Percentiles rank a stretch among this genome's conserved stretches.
phyloP scores from a whole-genome alignment of 2,329 filamentous ascomycete genomes.

The Alternaria gaisen region DNA sequence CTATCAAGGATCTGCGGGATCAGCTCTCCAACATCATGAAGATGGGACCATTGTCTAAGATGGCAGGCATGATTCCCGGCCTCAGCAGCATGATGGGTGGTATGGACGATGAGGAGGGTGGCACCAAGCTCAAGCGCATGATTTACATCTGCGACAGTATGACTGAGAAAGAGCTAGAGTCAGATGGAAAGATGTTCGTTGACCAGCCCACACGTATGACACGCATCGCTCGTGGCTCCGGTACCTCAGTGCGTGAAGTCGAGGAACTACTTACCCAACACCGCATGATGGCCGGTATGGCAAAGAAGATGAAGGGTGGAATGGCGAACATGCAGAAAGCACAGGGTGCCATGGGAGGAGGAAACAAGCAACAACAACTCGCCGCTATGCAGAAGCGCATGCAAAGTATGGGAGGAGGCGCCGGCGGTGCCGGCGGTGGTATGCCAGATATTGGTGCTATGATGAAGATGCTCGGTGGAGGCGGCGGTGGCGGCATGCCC shows the following conservation, averaged over 20 bases:
- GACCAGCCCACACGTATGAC: slow-evolving; percentile 94
- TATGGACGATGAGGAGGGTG: slow-evolving; percentile 97
- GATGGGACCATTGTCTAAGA: slow-evolving; percentile 96
- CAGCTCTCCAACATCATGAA: slow-evolving; percentile 99
- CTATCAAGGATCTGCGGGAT: slow-evolving; percentile 90
- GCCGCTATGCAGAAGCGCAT: slow-evolving; percentile 97
- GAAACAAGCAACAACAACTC: slow-evolving; percentile 91
- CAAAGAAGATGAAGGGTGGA: slow-evolving; percentile 97
- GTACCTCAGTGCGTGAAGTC: slow-evolving; percentile 89
- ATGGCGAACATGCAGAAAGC: slow-evolving; percentile 98
- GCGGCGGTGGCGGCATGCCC: slow-evolving; percentile 69
- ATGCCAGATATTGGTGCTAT: slow-evolving; percentile 87
- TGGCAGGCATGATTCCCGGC: slow-evolving; percentile 98
- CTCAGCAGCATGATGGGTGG: slow-evolving; percentile 92
- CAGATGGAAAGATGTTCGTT: slow-evolving; percentile 91
- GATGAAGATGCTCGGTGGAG: slow-evolving; percentile 89
- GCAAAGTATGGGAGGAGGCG: slow-evolving; percentile 83
- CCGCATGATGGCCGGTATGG: slow-evolving; percentile 98
- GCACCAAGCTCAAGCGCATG: slow-evolving; percentile 93
- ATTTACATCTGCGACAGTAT: slow-evolving; percentile 99
- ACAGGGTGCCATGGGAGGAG: slow-evolving; percentile 88
- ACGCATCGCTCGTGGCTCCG: slow-evolving; percentile 85
- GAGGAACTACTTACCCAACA: slow-evolving; percentile 98
- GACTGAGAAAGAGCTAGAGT: slow-evolving; percentile 95
- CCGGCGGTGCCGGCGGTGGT: slow-evolving; percentile 60